Conservation (phyloP, 306 rosid genomes). For the Benincasa hispida region DNA sequence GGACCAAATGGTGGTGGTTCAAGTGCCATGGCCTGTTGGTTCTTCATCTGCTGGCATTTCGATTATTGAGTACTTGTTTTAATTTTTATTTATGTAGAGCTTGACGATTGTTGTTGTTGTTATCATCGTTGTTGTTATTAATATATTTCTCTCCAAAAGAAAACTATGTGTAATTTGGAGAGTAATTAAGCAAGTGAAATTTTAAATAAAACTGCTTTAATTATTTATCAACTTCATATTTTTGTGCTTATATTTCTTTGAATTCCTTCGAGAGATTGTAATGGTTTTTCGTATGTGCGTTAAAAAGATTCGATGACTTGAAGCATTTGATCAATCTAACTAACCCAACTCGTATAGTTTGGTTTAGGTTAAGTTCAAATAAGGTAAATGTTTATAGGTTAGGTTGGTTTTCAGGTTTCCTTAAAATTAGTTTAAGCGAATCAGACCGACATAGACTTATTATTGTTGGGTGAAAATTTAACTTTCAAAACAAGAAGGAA, state of each 20-base stretch:
- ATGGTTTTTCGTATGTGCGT: no score
- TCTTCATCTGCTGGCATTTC: conserved; percentile 30
- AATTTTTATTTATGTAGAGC: neutral
- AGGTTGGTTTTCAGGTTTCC: neutral
- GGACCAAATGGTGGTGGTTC: conserved; percentile 40
- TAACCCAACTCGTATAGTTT: no score
- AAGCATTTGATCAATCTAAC: no score
- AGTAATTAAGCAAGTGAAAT: neutral
- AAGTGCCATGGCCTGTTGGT: conserved; percentile 57
- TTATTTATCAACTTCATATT: neutral
- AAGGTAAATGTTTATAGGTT: no score
- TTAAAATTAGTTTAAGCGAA: no score
- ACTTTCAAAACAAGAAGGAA: no score
- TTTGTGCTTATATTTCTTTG: neutral
- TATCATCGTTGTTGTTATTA: neutral
- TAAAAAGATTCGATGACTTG: no score
- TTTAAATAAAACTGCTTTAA: neutral
- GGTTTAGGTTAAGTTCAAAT: no score
- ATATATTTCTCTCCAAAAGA: neutral
- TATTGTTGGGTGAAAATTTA: no score
- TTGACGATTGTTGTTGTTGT: neutral
- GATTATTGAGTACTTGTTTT: conserved; percentile 34
- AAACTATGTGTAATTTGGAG: neutral
- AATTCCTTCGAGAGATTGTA: no score
- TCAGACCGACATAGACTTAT: no score